Evolutionary conservation across 345 rosid genomes (phyloP), one percentile per base, ranked within the genome.

Genomic region (Chamaenerion angustifolium): DNA sequence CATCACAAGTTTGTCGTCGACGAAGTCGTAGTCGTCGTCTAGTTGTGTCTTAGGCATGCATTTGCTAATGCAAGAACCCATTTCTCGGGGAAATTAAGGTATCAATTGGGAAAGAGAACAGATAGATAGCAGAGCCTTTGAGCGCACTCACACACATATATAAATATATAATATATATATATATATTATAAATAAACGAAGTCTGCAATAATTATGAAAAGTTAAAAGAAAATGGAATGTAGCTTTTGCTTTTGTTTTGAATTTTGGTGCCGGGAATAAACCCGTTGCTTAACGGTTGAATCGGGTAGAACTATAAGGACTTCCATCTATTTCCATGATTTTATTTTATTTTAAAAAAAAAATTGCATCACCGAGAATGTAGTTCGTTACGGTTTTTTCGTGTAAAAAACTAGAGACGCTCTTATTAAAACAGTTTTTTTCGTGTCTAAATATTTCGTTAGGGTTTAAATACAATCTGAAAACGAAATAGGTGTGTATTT

Each of bases 31-130:
- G 44, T 19, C 40, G 7, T 12, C 45, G n/a, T 17, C 49, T 25
- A 7, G 40, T 16, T 56, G 49, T 64, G 65, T 84, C 54, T 53
- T 64, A 65, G 81, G 70, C 55, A 61, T 71, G 75, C 75, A 78
- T 57, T 73, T 88, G 76, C 97, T 82, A 49, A 85, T 66, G 72
- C 97, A 88, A 57, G 77, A 80, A 40, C 97, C 95, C 97, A 88
- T 82, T 43, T 82, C 42, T 56, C 11, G 12, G 37, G 27, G 44
- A 41, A 51, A 51, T 61, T 62, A 42, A 17, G 52, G n/a, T 43
- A 12, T 44, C 25, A 12, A 40, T 4, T 11, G 8, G 37, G n/a
- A n/a, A 12, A 11, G n/a, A n/a, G 42, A 8, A 15, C 21, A 47
- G 11, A 47, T 46, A 23, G 19, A 42, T 35, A 40, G 37, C 10